Percentiles rank a stretch among this genome's conserved stretches.
Conservation (phyloP, 2,329 filamentous ascomycete species). For the Cladosporium austrohemisphaericum region DNA sequence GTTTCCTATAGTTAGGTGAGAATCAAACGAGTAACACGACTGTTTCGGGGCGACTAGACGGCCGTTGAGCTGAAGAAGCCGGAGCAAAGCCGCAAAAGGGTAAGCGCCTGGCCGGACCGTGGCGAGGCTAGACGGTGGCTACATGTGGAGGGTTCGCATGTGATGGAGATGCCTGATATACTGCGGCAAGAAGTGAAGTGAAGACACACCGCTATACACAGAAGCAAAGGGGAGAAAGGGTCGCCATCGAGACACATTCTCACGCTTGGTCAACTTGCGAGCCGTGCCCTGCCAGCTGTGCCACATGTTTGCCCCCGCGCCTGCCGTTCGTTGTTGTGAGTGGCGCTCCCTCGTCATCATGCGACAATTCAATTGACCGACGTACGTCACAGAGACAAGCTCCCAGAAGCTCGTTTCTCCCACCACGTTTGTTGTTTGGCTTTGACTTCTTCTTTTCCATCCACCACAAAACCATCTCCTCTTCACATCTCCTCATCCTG, state of each 20-base stretch:
- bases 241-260: slow-evolving; percentile 3
- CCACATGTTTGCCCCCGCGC: too few species aligned
- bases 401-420: too few species aligned
- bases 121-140: neutral
- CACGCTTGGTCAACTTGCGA: neutral
- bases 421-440: too few species aligned
- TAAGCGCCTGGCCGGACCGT: neutral
- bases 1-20: neutral
- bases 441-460: too few species aligned
- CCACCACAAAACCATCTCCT: too few species aligned
- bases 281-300: neutral
- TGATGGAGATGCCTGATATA: too few species aligned
- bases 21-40: slow-evolving; percentile 2
- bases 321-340: too few species aligned
- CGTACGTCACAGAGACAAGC: too few species aligned
- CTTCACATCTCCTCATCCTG: neutral
- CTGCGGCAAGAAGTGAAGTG: neutral
- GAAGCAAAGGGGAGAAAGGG: too few species aligned
- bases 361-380: too few species aligned
- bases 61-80: slow-evolving; percentile 1
- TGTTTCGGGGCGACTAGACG: neutral
- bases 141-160: neutral
- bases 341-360: too few species aligned
- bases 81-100: slow-evolving; percentile 7
- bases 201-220: too few species aligned